Evolutionary conservation across 129 eudicot genomes (phyloP).

Genomic region (Glebionis coronaria): DNA sequence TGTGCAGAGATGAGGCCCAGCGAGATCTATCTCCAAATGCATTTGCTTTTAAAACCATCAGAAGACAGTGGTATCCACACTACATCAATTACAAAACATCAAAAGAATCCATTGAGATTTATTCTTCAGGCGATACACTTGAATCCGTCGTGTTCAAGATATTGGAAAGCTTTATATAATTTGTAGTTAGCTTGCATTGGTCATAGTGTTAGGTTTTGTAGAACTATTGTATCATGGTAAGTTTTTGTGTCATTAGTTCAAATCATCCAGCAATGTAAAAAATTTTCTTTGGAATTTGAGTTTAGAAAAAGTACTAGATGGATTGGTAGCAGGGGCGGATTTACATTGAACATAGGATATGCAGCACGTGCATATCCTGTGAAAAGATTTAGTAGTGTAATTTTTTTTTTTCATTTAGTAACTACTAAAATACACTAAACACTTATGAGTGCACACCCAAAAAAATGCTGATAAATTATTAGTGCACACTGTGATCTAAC

Average conservation of each 20-base stretch:
- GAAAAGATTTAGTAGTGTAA: no score
- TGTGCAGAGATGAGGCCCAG: conserved; percentile 69
- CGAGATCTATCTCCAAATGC: conserved; percentile 82
- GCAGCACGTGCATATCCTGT: no score
- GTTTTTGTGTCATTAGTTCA: background rate
- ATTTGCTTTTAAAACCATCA: conserved; percentile 49
- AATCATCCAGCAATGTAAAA: conserved; percentile 12
- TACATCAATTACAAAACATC: conserved; percentile 29
- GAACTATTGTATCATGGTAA: background rate
- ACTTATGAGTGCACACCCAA: background rate
- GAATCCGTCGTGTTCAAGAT: conserved; percentile 87
- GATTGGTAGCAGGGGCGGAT: no score
- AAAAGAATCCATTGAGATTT: conserved; percentile 48
- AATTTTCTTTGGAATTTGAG: background rate
- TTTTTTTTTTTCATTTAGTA: no score
- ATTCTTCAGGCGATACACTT: conserved; percentile 76
- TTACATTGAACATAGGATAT: no score
- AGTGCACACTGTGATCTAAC: no score
- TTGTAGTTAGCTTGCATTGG: conserved; percentile 10
- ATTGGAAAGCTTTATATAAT: conserved; percentile 66
- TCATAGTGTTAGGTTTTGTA: conserved; percentile 10
- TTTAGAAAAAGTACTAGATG: background rate
- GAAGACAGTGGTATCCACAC: conserved; percentile 28
- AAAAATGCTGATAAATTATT: no score
- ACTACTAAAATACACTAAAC: background rate